Evolutionary conservation across 371 early-diverging fungal species (phyloP).

Genomic region (Zychaea mexicana): DNA sequence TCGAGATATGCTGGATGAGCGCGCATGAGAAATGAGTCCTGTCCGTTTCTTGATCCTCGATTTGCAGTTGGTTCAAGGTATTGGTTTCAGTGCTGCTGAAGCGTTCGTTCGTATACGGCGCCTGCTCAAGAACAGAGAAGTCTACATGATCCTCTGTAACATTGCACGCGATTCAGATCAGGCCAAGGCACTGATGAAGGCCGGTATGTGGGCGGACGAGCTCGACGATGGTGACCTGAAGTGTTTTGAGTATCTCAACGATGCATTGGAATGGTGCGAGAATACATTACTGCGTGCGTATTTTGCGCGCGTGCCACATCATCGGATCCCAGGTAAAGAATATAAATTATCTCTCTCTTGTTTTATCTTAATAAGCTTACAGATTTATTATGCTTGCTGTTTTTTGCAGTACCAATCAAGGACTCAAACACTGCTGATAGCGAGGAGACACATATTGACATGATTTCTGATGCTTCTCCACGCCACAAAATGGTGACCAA

Average conservation of each 20-base stretch:
- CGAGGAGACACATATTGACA: constrained; percentile 8
- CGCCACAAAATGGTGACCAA: constrained; percentile 37
- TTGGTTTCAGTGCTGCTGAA: constrained; percentile 96
- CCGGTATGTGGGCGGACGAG: constrained; percentile 75
- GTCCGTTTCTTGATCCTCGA: constrained; percentile 88
- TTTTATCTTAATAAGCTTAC: not conserved
- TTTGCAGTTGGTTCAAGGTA: constrained; percentile 83
- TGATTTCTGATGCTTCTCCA: constrained; percentile 30
- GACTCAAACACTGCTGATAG: not conserved
- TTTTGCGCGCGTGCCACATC: constrained; percentile 50
- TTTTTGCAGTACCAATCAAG: constrained; percentile 16
- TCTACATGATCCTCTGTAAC: constrained; percentile 88
- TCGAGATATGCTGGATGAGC: constrained; percentile 59
- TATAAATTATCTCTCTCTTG: not conserved
- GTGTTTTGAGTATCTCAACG: constrained; percentile 79
- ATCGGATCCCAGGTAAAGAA: constrained; percentile 17
- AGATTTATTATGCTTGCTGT: not conserved
- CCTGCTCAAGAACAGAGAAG: constrained; percentile 64
- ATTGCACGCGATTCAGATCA: constrained; percentile 67
- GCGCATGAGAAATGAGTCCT: constrained; percentile 71
- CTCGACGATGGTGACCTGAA: constrained; percentile 54
- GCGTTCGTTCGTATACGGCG: constrained; percentile 90
- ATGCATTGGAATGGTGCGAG: constrained; percentile 95
- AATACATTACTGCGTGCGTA: constrained; percentile 79
- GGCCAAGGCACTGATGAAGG: constrained; percentile 70